Conservation (phyloP, 805 yeast species). For the Grigorovia humatica region DNA sequence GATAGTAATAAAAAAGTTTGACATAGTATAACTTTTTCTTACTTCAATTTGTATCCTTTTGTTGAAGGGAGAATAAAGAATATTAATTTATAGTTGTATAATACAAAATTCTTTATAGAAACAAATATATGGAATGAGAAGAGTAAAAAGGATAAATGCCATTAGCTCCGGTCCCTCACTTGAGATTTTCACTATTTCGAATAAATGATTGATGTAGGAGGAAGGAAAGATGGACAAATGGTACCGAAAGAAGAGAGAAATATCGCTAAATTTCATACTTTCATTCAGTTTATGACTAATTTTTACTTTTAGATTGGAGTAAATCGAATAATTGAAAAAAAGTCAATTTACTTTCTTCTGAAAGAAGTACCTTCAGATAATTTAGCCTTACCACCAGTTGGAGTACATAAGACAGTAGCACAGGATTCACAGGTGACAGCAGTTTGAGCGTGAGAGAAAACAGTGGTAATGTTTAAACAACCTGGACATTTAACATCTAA, state of each 20-base stretch:
- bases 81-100: no score
- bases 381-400: conserved; percentile 99
- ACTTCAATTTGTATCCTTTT: not conserved
- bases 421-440: conserved; percentile 99
- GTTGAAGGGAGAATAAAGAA: not conserved
- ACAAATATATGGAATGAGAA: not conserved
- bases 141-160: no score
- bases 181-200: no score
- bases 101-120: not conserved
- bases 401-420: conserved; percentile 96
- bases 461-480: conserved; percentile 97
- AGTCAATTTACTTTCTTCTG: conserved; percentile 79
- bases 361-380: conserved; percentile 99
- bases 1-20: no score
- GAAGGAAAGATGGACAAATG: no score
- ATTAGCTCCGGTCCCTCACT: no score
- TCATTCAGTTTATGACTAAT: no score
- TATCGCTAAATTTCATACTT: no score
- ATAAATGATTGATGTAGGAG: no score
- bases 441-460: conserved; percentile 99
- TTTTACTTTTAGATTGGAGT: not conserved
- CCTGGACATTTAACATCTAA: conserved; percentile 99
- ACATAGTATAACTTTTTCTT: no score
- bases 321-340: no score
- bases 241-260: no score